phyloP scores from a whole-genome alignment of 176 grass and related monocot species.

The Ampelocalamus luodianensis region DNA sequence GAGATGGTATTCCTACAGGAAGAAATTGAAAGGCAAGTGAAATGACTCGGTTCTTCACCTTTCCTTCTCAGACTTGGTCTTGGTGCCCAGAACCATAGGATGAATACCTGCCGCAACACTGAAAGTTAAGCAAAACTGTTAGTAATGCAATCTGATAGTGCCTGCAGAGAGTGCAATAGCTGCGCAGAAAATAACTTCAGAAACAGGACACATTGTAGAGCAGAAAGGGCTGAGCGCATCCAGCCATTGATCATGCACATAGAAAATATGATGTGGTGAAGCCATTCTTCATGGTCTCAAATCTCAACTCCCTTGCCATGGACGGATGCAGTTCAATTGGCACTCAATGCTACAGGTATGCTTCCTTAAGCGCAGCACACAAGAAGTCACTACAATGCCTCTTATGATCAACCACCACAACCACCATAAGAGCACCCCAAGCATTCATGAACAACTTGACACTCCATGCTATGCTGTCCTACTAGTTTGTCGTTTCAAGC shows the following conservation, averaged over 20 bases:
- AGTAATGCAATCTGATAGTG: constrained; percentile 4
- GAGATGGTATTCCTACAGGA: background rate
- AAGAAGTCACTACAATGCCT: background rate
- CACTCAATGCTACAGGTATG: background rate
- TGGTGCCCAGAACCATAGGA: constrained; percentile 65
- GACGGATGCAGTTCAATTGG: background rate
- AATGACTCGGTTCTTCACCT: constrained; percentile 53
- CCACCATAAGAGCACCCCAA: background rate
- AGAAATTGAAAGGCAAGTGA: constrained; percentile 13
- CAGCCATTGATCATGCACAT: background rate
- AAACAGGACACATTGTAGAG: background rate
- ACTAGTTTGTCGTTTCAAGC: background rate
- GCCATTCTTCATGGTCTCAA: no score
- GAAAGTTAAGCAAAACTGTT: constrained; percentile 43
- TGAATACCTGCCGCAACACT: constrained; percentile 78
- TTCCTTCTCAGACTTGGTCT: constrained; percentile 73
- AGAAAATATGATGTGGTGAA: no score
- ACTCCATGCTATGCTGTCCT: background rate
- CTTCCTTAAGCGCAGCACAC: background rate
- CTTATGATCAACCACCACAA: background rate
- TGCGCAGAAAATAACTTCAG: background rate
- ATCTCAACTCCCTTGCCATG: background rate
- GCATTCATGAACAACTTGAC: background rate
- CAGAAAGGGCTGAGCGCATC: background rate
- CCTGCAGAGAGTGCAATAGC: background rate